These are phyloP conservation scores for Chloris gayana DNA, from an alignment of 176 grass and related monocot species.

Conservation along the genomic window DNA sequence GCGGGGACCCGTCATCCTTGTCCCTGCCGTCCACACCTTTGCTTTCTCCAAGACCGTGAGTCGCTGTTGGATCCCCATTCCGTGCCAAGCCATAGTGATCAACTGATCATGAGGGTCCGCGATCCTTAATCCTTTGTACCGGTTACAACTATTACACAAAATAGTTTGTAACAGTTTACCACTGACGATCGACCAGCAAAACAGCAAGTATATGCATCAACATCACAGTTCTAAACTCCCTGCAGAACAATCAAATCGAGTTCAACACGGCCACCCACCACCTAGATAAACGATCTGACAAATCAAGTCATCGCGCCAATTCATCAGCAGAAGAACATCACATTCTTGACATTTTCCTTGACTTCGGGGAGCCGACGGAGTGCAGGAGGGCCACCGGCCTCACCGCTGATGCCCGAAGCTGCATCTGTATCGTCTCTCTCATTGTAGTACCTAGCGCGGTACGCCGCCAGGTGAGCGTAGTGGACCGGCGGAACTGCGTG, in stretches of 20 bases:
- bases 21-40: no score
- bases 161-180: background rate
- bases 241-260: background rate
- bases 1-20: no score
- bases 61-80: no score
- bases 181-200: background rate
- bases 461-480: slow-evolving; percentile 83
- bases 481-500: slow-evolving; percentile 72
- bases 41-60: no score
- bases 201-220: background rate
- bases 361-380: slow-evolving; percentile 50
- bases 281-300: background rate
- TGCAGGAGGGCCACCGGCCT: background rate
- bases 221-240: background rate
- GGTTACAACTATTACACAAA: no score
- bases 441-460: slow-evolving; percentile 64
- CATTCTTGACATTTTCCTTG: no score
- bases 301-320: background rate
- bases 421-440: slow-evolving; percentile 49
- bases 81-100: no score
- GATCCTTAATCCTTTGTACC: no score
- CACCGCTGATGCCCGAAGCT: background rate
- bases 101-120: no score
- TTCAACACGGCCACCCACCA: background rate
- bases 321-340: slow-evolving; percentile 81